phyloP scores from a whole-genome alignment of 306 rosid species.

The Pyrus betulifolia region DNA sequence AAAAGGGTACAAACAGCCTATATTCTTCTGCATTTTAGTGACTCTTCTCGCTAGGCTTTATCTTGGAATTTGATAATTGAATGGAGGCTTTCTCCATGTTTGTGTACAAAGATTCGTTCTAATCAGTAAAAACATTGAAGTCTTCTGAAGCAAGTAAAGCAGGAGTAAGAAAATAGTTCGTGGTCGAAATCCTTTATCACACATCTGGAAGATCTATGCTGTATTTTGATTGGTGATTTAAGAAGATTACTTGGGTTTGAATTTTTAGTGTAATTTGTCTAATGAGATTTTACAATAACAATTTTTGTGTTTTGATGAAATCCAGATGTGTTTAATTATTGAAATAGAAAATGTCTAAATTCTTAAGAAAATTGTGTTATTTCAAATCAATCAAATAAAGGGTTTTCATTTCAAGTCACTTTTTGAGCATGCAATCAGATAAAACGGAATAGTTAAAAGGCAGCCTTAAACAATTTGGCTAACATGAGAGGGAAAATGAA shows the following conservation, averaged over 20 bases:
- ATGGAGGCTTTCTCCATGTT: neutral
- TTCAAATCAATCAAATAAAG: neutral
- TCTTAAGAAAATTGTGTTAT: neutral
- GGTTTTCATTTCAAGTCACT: neutral
- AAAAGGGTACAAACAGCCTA: too few relatives aligned
- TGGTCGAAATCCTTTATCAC: neutral
- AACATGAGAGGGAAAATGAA: neutral
- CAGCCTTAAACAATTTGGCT: neutral
- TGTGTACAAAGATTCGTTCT: neutral
- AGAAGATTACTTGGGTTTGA: neutral
- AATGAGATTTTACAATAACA: neutral
- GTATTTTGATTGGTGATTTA: neutral
- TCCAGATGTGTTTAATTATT: neutral
- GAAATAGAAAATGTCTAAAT: neutral
- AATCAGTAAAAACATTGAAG: neutral
- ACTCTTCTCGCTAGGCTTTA: too few relatives aligned
- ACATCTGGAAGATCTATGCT: neutral
- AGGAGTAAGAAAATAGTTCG: neutral
- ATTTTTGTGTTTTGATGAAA: neutral
- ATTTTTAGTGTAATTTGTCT: neutral
- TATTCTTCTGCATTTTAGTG: too few relatives aligned
- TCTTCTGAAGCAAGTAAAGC: neutral
- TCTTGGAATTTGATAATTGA: neutral
- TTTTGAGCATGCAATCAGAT: neutral
- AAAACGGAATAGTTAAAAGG: neutral